Percentiles rank a stretch among this genome's conserved stretches.
These are phyloP conservation scores for Plasmodium fragile DNA, from an alignment of 169 alveolate species.

Conservation along the genomic window DNA sequence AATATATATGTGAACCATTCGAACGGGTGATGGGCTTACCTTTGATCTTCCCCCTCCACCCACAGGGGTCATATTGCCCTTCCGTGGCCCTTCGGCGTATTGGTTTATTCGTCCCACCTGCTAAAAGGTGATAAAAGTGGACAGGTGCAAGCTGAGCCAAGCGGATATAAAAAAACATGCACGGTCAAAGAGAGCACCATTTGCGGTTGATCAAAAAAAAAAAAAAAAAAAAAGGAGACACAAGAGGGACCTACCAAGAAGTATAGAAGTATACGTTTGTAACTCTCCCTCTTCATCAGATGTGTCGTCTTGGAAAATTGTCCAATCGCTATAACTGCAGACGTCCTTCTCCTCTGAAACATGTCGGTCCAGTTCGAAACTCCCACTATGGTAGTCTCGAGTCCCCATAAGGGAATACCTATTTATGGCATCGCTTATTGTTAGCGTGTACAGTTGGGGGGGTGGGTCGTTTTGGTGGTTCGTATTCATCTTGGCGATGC, in stretches of 20 bases:
- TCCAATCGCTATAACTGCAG: constrained; percentile 6
- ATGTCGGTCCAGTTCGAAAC: neutral
- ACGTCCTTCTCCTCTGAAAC: neutral
- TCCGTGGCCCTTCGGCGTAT: neutral
- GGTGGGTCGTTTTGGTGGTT: neutral
- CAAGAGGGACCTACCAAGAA: neutral
- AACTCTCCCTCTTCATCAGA: constrained; percentile 34
- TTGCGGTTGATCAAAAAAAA: too few relatives aligned
- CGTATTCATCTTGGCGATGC: neutral
- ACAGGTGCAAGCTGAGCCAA: neutral
- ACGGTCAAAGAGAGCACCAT: neutral
- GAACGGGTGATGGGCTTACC: neutral
- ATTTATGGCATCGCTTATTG: constrained; percentile 18
- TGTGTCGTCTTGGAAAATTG: neutral
- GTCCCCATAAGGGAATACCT: constrained; percentile 23
- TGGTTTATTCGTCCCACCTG: neutral
- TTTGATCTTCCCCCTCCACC: neutral
- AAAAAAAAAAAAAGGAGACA: neutral
- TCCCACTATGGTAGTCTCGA: neutral
- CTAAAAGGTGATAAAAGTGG: neutral
- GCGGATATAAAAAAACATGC: neutral
- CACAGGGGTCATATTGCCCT: neutral
- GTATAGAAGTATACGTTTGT: constrained; percentile 23
- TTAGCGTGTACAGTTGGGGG: neutral
- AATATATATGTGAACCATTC: too few relatives aligned